Percentiles rank a stretch among this genome's conserved stretches.
These are phyloP conservation scores for Iris macrosiphon DNA, from an alignment of 106 monocot species.

Conservation along the genomic window DNA sequence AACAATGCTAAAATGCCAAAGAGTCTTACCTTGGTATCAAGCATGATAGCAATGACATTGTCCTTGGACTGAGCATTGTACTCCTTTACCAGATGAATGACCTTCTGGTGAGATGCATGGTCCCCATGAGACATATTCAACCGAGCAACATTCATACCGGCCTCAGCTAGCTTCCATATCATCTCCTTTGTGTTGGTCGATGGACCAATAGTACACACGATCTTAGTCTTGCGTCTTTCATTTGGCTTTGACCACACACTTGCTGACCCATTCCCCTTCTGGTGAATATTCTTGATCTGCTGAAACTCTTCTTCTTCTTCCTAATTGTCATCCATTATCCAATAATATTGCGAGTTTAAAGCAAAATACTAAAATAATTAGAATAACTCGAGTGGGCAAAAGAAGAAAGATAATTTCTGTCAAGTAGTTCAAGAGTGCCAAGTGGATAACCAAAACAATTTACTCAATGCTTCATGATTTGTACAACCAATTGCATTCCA, in stretches of 20 bases:
- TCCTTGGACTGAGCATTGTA: constrained; percentile 84
- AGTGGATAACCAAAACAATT: no score
- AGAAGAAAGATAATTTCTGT: no score
- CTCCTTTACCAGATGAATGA: constrained; percentile 94
- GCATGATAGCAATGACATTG: constrained; percentile 94
- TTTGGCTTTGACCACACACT: constrained; percentile 71
- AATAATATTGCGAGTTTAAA: no score
- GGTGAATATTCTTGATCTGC: constrained; percentile 63
- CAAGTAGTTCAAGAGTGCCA: no score
- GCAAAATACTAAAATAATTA: no score
- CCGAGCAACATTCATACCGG: constrained; percentile 98
- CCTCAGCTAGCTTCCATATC: constrained; percentile 98
- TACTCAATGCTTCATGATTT: no score
- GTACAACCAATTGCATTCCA: no score
- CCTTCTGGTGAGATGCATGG: constrained; percentile 97
- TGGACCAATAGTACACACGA: constrained; percentile 95
- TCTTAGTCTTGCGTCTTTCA: constrained; percentile 92
- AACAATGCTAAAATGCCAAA: no score
- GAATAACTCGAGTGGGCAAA: no score
- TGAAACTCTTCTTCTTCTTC: constrained; percentile 65
- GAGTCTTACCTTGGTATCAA: constrained; percentile 77
- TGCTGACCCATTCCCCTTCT: constrained; percentile 29
- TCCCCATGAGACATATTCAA: constrained; percentile 99
- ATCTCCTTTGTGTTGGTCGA: constrained; percentile 94
- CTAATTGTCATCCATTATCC: background rate